Conservation (phyloP, 148 eudicot species). For the Mesembryanthemum crystallinum region DNA sequence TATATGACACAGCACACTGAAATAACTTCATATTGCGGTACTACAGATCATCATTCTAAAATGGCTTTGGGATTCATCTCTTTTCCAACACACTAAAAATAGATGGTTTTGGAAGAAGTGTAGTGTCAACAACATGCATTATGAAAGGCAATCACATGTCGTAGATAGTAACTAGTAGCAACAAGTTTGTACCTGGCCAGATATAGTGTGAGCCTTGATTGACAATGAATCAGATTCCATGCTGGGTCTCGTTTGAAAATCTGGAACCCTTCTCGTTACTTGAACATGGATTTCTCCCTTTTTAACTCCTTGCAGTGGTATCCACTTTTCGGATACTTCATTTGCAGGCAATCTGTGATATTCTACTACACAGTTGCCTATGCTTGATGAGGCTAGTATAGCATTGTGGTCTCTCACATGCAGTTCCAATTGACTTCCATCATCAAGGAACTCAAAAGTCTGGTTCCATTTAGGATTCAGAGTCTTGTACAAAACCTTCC, state of each 20-base stretch:
- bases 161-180: not conserved
- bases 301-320: constrained; percentile 92
- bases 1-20: not conserved
- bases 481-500: constrained; percentile 73
- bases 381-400: constrained; percentile 65
- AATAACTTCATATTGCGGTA: not conserved
- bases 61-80: not conserved
- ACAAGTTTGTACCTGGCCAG: constrained; percentile 49
- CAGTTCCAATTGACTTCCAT: constrained; percentile 68
- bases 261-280: constrained; percentile 66
- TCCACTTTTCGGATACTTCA: constrained; percentile 76
- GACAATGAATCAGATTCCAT: constrained; percentile 53
- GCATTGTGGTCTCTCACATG: constrained; percentile 87
- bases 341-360: constrained; percentile 81
- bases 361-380: constrained; percentile 84
- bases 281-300: constrained; percentile 90
- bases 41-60: not conserved
- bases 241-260: constrained; percentile 49
- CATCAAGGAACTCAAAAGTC: constrained; percentile 79
- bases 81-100: not conserved
- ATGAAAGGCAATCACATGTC: not conserved
- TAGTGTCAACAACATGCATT: not conserved
- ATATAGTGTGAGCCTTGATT: constrained; percentile 49
- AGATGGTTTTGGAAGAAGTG: not conserved
- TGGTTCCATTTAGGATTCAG: constrained; percentile 85